phyloP scores from a whole-genome alignment of 305 asterid genomes.

The Fraxinus greggii region DNA sequence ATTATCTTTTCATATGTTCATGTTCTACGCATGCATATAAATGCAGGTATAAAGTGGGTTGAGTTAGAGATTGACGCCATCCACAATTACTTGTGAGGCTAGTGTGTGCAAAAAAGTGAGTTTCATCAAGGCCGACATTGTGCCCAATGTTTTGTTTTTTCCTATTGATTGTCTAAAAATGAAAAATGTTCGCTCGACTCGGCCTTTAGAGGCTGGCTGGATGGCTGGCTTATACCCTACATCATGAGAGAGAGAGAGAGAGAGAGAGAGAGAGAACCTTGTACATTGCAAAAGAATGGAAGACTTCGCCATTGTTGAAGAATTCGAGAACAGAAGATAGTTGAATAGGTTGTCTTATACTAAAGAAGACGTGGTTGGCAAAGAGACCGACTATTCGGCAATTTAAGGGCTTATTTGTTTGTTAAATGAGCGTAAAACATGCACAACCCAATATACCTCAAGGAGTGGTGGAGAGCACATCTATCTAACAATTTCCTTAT shows the following conservation, averaged over 20 bases:
- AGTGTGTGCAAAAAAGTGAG: background rate
- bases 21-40: background rate
- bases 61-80: background rate
- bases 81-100: background rate
- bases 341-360: constrained; percentile 17
- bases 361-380: constrained; percentile 12
- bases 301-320: constrained; percentile 28
- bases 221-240: background rate
- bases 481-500: background rate
- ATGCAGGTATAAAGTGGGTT: background rate
- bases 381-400: constrained; percentile 6
- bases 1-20: background rate
- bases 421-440: constrained; percentile 34
- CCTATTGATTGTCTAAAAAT: background rate
- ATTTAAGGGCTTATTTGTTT: constrained; percentile 14
- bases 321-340: constrained; percentile 22
- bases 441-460: constrained; percentile 33
- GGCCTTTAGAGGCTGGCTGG: background rate
- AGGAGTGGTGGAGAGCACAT: background rate
- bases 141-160: background rate
- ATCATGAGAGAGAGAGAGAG: background rate
- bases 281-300: constrained; percentile 26
- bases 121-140: background rate
- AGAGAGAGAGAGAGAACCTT: constrained; percentile 21
- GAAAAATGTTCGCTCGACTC: background rate